Conservation (phyloP, 306 rosid genomes). For the Castanopsis chinensis region DNA sequence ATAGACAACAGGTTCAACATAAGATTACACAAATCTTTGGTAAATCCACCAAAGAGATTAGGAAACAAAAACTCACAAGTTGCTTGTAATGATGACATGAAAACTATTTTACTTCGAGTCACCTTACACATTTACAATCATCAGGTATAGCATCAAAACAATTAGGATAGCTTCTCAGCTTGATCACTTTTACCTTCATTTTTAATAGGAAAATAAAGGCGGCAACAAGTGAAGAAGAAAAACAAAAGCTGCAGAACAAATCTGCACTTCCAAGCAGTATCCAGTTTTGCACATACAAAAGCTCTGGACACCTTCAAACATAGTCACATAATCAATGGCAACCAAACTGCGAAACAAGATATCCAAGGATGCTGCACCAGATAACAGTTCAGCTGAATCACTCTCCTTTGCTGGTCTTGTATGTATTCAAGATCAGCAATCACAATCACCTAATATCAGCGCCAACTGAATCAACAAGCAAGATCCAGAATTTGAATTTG, state of each 20-base stretch:
- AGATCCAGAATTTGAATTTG: constrained; percentile 48
- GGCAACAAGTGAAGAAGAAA: background rate
- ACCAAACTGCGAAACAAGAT: constrained; percentile 32
- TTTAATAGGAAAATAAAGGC: background rate
- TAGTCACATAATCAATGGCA: constrained; percentile 41
- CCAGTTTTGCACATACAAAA: constrained; percentile 24
- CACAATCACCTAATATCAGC: constrained; percentile 21
- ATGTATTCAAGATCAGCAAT: constrained; percentile 52
- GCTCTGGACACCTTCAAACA: constrained; percentile 16
- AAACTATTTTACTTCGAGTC: background rate
- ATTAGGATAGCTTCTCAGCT: too few species aligned
- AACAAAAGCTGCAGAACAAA: constrained; percentile 22
- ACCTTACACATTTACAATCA: background rate
- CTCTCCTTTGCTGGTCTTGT: constrained; percentile 62
- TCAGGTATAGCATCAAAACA: background rate
- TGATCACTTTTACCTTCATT: too few species aligned
- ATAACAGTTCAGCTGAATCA: constrained; percentile 39
- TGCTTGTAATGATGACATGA: background rate
- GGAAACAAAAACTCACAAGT: background rate
- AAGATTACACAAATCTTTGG: background rate
- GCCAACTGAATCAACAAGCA: constrained; percentile 30
- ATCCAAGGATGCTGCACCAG: constrained; percentile 31
- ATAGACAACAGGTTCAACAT: background rate
- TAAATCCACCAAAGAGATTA: background rate
- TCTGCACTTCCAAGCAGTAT: constrained; percentile 6